Evolutionary conservation across 306 rosid species (phyloP).

Genomic region (Nissolia schottii): DNA sequence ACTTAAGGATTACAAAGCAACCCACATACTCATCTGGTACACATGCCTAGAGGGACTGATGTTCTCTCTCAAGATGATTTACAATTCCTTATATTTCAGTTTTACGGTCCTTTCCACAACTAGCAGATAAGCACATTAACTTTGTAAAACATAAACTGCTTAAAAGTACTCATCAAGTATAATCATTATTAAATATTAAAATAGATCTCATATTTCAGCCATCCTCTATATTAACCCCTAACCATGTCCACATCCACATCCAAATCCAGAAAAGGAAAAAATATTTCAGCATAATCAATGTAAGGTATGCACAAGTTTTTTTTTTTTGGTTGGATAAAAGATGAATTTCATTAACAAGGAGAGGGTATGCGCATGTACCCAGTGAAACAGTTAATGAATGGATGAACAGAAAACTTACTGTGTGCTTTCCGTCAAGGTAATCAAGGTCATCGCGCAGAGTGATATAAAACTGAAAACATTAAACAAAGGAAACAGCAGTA

Average conservation of each 20-base stretch:
- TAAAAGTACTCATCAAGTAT: not conserved
- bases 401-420: constrained; percentile 52
- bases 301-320: too few relatives aligned
- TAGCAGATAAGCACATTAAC: not conserved
- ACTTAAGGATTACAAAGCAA: not conserved
- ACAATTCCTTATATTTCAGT: not conserved
- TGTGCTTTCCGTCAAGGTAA: constrained; percentile 89
- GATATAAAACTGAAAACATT: constrained; percentile 68
- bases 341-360: too few relatives aligned
- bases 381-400: not conserved
- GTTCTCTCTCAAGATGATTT: not conserved
- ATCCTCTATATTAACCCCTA: not conserved
- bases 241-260: not conserved
- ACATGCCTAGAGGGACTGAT: not conserved
- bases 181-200: not conserved
- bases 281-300: not conserved
- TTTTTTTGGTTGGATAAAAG: too few relatives aligned
- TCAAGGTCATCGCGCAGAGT: constrained; percentile 89
- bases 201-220: not conserved
- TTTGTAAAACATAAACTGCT: constrained; percentile 4
- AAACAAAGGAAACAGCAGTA: constrained; percentile 15
- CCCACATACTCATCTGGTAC: not conserved
- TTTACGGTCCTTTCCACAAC: not conserved
- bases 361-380: not conserved
- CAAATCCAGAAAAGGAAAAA: not conserved